Base-by-base conservation (phyloP, 1,284 basidiomycete species). In the Porogramme epimiltina region DNA sequence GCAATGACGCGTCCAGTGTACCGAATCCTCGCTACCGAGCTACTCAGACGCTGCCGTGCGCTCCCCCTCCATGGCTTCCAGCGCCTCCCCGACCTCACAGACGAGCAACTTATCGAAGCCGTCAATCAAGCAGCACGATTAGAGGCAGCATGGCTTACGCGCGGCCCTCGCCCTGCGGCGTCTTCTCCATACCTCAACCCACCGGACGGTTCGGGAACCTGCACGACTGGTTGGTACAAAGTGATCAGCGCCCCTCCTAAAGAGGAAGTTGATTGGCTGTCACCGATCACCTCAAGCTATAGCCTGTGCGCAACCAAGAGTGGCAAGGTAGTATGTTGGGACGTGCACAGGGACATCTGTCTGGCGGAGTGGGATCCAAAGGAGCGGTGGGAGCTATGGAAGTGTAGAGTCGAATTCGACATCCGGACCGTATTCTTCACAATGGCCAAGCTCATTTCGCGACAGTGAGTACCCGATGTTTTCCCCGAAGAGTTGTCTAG, bases 281-380 rank as follows among this genome's bases (percentile, higher is more conserved):
- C 84, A 2, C 85, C 86, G 18, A 87, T 89, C 59, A 88, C 86
- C 1, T 84, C 83, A 4, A 83, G 78, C 38, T 89, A 88, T 62
- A 85, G 80, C 3, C 76, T 89, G 16, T 88, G 85, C 59, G 82
- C 85, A 2, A 89, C 86, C 0, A 86, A 85, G 68, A 81, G 77
- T 48, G 86, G 87, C 2, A 83, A 83, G 59, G 84, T 89, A n/a
- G 79, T 89, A 6, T 89, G 86, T 59, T 88, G 86, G 87, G 85
- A 89, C 54, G 79, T 88, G 15, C 77, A 79, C 46, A 73, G 74
- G 2, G 79, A 87, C 48, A 62, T 67, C 3, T 80, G 79, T 54
- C 72, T 87, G 2, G 84, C 84, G 0, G 78, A 85, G 47, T 88
- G 87, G 85, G 78, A 80, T 45, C 85, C 84, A 2, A 75, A 76